Evolutionary conservation across 306 rosid species (phyloP).

Genomic region (Medicago arabica): DNA sequence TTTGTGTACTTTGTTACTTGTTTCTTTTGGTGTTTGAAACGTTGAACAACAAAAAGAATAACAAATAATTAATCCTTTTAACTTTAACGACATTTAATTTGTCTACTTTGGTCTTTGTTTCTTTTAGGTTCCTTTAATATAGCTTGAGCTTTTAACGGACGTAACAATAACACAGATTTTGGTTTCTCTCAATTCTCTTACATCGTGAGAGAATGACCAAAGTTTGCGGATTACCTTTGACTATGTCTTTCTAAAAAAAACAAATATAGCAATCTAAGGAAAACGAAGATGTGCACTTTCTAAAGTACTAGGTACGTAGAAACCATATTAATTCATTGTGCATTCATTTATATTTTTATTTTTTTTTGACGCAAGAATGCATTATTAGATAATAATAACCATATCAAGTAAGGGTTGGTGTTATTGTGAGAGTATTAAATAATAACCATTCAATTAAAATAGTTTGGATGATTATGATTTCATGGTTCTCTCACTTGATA

Average conservation of each 20-base stretch:
- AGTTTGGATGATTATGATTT: too few relatives aligned
- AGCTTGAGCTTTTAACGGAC: slow-evolving; percentile 40
- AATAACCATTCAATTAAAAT: too few relatives aligned
- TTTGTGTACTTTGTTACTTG: neutral
- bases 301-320: neutral
- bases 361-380: too few relatives aligned
- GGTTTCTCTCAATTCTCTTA: slow-evolving; percentile 18
- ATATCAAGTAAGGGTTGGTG: too few relatives aligned
- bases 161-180: slow-evolving; percentile 28
- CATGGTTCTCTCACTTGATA: too few relatives aligned
- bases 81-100: slow-evolving; percentile 4
- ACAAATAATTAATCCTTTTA: slow-evolving; percentile 16
- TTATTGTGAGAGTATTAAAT: too few relatives aligned
- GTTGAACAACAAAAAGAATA: slow-evolving; percentile 19
- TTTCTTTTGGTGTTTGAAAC: neutral
- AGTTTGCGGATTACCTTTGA: slow-evolving; percentile 45
- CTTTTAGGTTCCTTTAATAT: slow-evolving; percentile 10
- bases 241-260: slow-evolving; percentile 9
- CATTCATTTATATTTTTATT: neutral
- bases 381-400: too few relatives aligned
- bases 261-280: too few relatives aligned
- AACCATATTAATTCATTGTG: neutral
- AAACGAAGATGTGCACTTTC: neutral
- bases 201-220: slow-evolving; percentile 39
- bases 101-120: slow-evolving; percentile 13